phyloP scores from a whole-genome alignment of 129 eudicot species.

The Deinandra increscens region DNA sequence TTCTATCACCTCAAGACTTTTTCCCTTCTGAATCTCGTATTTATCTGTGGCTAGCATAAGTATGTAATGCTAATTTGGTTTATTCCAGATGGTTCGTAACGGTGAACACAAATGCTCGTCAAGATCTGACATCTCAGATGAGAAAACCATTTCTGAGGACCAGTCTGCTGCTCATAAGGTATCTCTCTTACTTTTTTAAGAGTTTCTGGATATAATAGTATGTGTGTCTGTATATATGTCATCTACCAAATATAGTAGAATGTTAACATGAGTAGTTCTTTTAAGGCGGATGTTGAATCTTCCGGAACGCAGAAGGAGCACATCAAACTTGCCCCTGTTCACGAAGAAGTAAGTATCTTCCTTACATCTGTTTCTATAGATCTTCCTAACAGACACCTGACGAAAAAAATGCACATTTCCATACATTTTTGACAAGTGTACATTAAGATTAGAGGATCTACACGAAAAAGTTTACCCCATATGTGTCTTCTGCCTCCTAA shows the following conservation, averaged over 20 bases:
- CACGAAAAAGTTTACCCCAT: conserved; percentile 1
- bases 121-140: conserved; percentile 52
- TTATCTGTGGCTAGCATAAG: background rate
- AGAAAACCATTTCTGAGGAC: conserved; percentile 67
- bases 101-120: conserved; percentile 80
- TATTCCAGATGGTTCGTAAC: conserved; percentile 74
- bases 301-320: conserved; percentile 39
- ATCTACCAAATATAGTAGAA: conserved; percentile 29
- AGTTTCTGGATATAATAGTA: background rate
- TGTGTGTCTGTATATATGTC: background rate
- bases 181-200: conserved; percentile 2
- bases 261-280: conserved; percentile 41
- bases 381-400: background rate
- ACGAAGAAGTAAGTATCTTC: conserved; percentile 57
- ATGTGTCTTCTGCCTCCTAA: background rate
- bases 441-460: background rate
- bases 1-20: background rate
- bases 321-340: conserved; percentile 45
- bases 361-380: background rate
- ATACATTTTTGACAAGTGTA: background rate
- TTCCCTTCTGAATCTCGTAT: background rate
- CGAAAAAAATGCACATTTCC: background rate
- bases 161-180: conserved; percentile 43
- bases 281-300: conserved; percentile 41
- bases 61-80: conserved; percentile 15